Evolutionary conservation across 306 rosid species (phyloP).

Genomic region (Quercus alba): DNA sequence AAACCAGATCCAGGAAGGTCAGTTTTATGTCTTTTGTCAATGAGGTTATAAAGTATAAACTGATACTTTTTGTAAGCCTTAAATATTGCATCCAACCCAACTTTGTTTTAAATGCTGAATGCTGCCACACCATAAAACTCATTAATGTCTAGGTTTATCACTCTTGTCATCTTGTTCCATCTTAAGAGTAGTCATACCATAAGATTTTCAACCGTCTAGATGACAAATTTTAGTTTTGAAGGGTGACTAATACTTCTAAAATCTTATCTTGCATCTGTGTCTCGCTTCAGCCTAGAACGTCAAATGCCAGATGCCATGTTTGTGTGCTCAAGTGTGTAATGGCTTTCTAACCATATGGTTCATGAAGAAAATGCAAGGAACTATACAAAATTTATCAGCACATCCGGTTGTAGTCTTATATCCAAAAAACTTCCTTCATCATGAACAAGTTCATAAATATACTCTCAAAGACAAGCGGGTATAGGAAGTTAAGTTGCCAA

Average conservation of each 20-base stretch:
- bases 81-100: background rate
- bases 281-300: background rate
- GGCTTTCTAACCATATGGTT: background rate
- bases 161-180: background rate
- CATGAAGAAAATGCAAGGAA: background rate
- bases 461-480: background rate
- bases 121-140: background rate
- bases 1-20: slow-evolving; percentile 25
- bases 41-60: background rate
- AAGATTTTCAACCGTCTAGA: background rate
- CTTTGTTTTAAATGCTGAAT: background rate
- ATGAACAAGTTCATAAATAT: background rate
- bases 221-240: background rate
- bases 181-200: background rate
- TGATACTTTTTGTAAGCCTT: background rate
- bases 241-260: background rate
- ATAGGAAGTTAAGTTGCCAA: background rate
- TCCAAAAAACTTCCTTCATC: background rate
- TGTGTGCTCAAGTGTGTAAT: too few relatives aligned
- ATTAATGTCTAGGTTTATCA: background rate
- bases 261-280: background rate
- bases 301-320: background rate
- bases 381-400: background rate
- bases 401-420: background rate
- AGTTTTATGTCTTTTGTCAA: background rate